Evolutionary conservation across 2,329 filamentous ascomycete genomes (phyloP), one percentile per base, ranked within the genome.

Genomic region (Cercospora sp.): DNA sequence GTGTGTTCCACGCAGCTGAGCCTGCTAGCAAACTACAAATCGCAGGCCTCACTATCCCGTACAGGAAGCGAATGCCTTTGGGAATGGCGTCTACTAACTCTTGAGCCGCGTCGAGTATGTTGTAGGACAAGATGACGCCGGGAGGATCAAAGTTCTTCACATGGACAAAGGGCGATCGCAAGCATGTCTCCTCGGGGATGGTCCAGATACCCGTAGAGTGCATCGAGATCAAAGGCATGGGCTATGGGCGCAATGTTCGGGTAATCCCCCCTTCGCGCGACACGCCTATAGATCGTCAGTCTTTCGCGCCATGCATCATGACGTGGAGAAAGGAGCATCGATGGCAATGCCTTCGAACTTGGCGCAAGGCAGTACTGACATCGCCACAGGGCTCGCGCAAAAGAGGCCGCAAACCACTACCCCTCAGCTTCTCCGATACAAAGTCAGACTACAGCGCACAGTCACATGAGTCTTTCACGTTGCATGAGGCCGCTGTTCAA

Each of bases 91-190:
- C 2, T 1, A n/a, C 48, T n/a, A 16, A 26, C 1, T 3, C 23
- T n/a, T 55, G 23, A 30, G 48, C 12, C 48, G 23, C 48, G 2
- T 55, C 48, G 48, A n/a, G 16, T 55, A 26, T 28, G 26, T 62
- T 7, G 28, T n/a, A 20, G n/a, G 8, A 9, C 60, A 63, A 13
- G 0, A 63, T 63, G 61, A 31, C 61, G n/a, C 31, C 48, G 30
- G 45, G 28, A 20, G 45, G 45, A 45, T 63, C 61, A n/a, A 81
- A 79, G 62, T 79, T 82, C 68, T 81, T 81, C 60, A 81, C 80
- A 58, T 82, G 81, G 81, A 80, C 80, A 13, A 82, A 81, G 64
- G 75, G 75, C 74, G 80, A 72, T 73, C 78, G 74, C 72, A 77
- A 67, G 60, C 72, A 72, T 70, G 76, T 72, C 9, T 78, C 77